Evolutionary conservation across 495 filamentous ascomycete genomes (phyloP), one percentile per base, ranked within the genome.

Genomic region (Neurospora pannonica): DNA sequence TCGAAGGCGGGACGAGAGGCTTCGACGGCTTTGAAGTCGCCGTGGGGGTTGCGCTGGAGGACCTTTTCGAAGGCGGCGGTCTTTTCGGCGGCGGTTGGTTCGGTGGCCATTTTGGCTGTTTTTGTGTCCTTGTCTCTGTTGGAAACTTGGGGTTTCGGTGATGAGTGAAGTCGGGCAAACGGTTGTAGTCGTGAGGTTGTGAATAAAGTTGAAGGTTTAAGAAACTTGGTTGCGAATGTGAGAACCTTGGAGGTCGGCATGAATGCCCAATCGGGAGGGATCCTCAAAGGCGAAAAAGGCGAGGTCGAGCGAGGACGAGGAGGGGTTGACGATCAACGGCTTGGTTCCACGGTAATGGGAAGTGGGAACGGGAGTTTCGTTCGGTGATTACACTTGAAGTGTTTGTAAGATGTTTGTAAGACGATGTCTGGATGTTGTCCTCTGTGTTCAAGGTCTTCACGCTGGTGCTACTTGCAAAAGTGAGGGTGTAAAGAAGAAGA

Each of bases 11-110:
- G 91, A 15, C 94, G 89, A n/a, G 88, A 87, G 54, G 88, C 88
- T 83, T 97, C 90, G 74, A 93, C 86, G 31, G 88, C 84, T 74
- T 92, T 92, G 85, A 97, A 97, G 80, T 97, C 92, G 11, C 87
- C 86, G 79, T 91, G 90, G 13, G 87, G 89, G 79, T 90, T 91
- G 75, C 90, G 88, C 78, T 89, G 81, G 73, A 89, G 80, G 43
- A 77, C 78, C 38, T 85, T 84, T 72, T 90, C 87, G 28, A 70
- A 74, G 42, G 77, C 71, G 54, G 80, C 81, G 0, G 80, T 77
- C 21, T 74, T 74, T 48, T 77, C 72, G 71, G 78, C 77, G 34
- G 74, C 74, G 70, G 76, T 71, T 34, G 54, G 54, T 34, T 34
- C 24, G 28, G 54, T 17, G n/a, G 81, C 80, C 83, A 85, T 84